These are phyloP conservation scores for Mallotus nudiflorus DNA, from an alignment of 345 rosid species.

Conservation along the genomic window DNA sequence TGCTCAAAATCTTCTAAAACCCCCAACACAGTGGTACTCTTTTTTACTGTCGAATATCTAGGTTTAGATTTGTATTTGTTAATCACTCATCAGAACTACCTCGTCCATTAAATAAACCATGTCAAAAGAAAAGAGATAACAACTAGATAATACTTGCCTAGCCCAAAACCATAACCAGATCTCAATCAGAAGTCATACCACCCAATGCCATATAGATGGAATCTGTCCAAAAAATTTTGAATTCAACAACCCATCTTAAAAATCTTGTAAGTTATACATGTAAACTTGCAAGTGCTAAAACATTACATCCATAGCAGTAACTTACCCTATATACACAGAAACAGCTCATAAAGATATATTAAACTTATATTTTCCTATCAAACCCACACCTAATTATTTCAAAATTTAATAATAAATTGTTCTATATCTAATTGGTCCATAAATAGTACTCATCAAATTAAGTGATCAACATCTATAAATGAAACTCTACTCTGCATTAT, in stretches of 20 bases:
- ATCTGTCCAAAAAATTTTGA: not conserved
- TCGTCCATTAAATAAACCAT: not conserved
- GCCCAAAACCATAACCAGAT: too few relatives aligned
- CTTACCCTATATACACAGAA: not conserved
- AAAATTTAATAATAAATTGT: not conserved
- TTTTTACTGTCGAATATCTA: not conserved
- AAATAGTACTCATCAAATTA: not conserved
- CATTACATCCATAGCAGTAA: not conserved
- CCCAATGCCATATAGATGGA: too few relatives aligned
- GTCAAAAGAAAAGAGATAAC: not conserved
- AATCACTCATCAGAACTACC: not conserved
- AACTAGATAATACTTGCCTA: too few relatives aligned
- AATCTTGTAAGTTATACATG: not conserved
- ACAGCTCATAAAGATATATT: not conserved
- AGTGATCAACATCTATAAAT: conserved; percentile 4
- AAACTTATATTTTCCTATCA: not conserved
- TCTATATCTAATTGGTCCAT: not conserved
- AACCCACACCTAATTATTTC: not conserved
- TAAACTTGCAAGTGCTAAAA: not conserved
- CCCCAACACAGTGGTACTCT: not conserved
- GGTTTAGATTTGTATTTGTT: not conserved
- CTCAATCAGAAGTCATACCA: too few relatives aligned
- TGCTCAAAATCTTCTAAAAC: not conserved
- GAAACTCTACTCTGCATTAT: too few relatives aligned
- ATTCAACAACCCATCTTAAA: too few relatives aligned